Evolutionary conservation across 305 asterid species (phyloP).

Genomic region (Solanum hybrid): DNA sequence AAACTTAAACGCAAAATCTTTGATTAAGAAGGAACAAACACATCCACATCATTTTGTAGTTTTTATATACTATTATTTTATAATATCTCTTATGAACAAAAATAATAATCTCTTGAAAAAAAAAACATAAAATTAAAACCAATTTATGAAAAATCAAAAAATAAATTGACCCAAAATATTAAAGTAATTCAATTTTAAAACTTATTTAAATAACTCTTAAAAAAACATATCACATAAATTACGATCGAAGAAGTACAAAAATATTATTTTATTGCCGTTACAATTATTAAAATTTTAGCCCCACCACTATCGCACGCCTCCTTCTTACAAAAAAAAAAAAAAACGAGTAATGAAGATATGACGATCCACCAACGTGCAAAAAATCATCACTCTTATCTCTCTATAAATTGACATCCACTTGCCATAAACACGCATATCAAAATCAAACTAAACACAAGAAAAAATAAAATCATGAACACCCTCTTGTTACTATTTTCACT

Average conservation of each 20-base stretch:
- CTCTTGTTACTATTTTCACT: not conserved
- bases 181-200: too few relatives aligned
- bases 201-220: not conserved
- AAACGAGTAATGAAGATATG: not conserved
- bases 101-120: too few relatives aligned
- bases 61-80: too few relatives aligned
- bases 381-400: not conserved
- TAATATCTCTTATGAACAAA: too few relatives aligned
- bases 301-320: not conserved
- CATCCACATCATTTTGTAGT: too few relatives aligned
- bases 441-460: not conserved
- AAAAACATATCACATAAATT: too few relatives aligned
- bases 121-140: too few relatives aligned
- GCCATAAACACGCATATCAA: not conserved
- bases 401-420: not conserved
- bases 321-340: too few relatives aligned
- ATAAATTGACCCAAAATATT: not conserved
- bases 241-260: fast-evolving
- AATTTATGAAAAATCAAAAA: not conserved
- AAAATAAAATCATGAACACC: not conserved
- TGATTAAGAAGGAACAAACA: not conserved
- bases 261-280: not conserved
- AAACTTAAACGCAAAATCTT: fast-evolving
- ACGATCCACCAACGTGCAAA: not conserved
- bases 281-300: too few relatives aligned